phyloP scores from a whole-genome alignment of 164 flowering plant genomes.

The Magnolia officinalis region DNA sequence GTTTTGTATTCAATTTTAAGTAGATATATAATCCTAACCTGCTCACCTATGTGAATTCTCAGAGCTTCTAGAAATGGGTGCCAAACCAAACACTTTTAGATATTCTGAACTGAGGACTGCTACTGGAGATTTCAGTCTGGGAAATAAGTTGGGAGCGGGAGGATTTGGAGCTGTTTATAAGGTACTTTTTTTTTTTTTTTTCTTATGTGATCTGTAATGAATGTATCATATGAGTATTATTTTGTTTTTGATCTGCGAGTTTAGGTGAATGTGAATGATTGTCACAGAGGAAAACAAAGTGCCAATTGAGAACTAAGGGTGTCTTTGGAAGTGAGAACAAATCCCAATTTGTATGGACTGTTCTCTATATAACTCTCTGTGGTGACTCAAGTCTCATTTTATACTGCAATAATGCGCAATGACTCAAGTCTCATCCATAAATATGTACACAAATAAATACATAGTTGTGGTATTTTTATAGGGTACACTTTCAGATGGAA shows the following conservation, averaged over 20 bases:
- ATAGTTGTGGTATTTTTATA: constrained; percentile 8
- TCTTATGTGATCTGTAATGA: background rate
- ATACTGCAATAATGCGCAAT: too few species aligned
- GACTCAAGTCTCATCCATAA: too few species aligned
- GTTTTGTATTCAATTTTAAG: too few species aligned
- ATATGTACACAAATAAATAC: too few species aligned
- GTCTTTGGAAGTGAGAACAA: too few species aligned
- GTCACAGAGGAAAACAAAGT: too few species aligned
- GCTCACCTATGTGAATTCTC: constrained; percentile 15
- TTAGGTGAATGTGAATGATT: too few species aligned
- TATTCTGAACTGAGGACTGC: constrained; percentile 65
- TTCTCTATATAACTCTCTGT: too few species aligned
- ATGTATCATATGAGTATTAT: background rate
- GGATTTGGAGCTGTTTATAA: constrained; percentile 89
- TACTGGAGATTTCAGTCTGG: constrained; percentile 55
- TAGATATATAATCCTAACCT: background rate
- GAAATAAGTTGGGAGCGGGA: constrained; percentile 85
- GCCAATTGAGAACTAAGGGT: too few species aligned
- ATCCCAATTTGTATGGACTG: too few species aligned
- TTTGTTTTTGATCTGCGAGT: too few species aligned
- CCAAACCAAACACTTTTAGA: constrained; percentile 42
- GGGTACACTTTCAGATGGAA: constrained; percentile 68
- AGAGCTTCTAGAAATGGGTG: constrained; percentile 58
- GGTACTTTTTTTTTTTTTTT: constrained; percentile 26
- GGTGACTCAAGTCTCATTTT: too few species aligned